Evolutionary conservation across 345 rosid genomes (phyloP).

Genomic region (Acer negundo): DNA sequence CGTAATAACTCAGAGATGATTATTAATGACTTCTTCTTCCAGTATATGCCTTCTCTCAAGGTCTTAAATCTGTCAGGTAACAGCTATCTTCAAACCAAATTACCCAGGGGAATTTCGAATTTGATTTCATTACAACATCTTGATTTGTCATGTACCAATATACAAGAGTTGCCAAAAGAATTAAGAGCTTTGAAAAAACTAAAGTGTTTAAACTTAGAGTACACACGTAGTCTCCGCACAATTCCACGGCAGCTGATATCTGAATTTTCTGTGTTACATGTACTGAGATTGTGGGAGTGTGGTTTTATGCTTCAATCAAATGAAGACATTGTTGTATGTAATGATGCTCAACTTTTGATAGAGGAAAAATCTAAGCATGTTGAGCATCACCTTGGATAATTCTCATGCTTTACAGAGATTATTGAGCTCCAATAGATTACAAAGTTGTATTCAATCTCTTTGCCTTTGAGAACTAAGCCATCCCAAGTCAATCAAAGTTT

Average conservation of each 20-base stretch:
- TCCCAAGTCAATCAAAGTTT: neutral
- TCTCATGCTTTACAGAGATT: neutral
- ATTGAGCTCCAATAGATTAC: neutral
- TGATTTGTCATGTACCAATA: neutral
- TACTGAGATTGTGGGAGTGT: neutral
- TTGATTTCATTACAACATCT: slow-evolving; percentile 2
- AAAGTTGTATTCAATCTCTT: neutral
- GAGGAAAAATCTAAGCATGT: neutral
- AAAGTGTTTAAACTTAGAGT: neutral
- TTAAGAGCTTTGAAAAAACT: neutral
- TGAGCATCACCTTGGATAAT: neutral
- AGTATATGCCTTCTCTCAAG: neutral
- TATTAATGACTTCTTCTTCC: neutral
- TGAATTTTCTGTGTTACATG: neutral
- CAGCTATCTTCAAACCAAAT: neutral
- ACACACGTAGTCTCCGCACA: neutral
- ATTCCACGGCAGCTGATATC: neutral
- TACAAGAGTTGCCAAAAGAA: neutral
- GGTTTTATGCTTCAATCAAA: neutral
- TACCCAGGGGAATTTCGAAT: neutral
- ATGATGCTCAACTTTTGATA: neutral
- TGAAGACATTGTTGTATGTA: neutral
- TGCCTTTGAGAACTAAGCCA: neutral
- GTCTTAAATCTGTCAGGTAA: neutral
- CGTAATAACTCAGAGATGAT: neutral